Conservation (phyloP, 345 rosid genomes). For the Salix purpurea region DNA sequence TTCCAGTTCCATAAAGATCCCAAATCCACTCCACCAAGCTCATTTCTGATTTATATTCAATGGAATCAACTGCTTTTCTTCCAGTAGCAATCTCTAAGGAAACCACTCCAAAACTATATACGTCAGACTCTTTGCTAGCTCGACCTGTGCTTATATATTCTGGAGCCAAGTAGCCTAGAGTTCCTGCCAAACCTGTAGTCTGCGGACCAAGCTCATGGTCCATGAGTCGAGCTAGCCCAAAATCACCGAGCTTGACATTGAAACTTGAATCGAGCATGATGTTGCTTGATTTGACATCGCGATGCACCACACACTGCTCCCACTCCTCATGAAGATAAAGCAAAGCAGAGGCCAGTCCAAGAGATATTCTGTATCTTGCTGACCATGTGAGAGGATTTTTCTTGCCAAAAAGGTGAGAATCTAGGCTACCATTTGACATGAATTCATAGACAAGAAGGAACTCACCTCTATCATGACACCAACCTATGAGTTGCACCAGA, state of each 20-base stretch:
- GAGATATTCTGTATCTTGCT: neutral
- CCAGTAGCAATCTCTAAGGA: neutral
- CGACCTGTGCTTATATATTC: neutral
- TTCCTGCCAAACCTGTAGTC: neutral
- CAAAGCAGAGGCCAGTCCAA: slow-evolving; percentile 1
- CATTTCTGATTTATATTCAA: neutral
- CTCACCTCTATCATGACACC: neutral
- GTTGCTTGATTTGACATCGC: slow-evolving; percentile 3
- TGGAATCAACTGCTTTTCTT: neutral
- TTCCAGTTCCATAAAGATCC: neutral
- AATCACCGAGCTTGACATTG: neutral
- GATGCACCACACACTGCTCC: neutral
- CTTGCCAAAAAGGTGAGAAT: neutral
- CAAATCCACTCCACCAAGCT: neutral
- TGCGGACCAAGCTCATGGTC: neutral
- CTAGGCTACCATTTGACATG: neutral
- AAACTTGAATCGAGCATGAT: neutral
- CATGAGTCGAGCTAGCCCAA: neutral
- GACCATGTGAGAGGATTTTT: neutral
- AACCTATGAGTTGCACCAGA: neutral
- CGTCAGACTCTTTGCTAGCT: neutral
- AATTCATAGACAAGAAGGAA: neutral
- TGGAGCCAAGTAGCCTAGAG: neutral
- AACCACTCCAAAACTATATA: neutral
- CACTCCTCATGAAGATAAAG: neutral